Evolutionary conservation across 2,329 filamentous ascomycete species (phyloP), one percentile per base, ranked within the genome.

Genomic region (Sporothrix mexicana): DNA sequence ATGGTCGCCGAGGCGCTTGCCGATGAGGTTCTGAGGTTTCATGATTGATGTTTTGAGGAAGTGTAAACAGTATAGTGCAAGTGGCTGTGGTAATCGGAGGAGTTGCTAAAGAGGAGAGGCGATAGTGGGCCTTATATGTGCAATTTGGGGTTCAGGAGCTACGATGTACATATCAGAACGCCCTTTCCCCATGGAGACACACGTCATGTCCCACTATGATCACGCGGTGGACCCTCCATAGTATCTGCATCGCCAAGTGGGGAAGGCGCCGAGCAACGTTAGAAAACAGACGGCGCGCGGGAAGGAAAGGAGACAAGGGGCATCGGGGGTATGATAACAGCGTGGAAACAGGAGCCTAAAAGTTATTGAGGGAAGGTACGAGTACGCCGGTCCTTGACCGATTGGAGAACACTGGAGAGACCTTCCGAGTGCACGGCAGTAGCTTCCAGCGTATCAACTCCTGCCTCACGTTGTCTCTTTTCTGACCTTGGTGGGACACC

Each of bases 1-100:
- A 20, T 94, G 49, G 15, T 75, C 72, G 51, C 69, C 71, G 10
- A 77, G 83, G 2, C 83, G 85, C 76, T 89, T 87, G 73, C 90
- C 90, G 30, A 93, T 81, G 78, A 87, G 92, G 2, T 53, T 45
- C 2, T 41, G 73, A 4, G 67, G 62, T 9, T 73, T 57, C 74
- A 73, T 74, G 5, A n/a, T 64, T 41, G 17, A 9, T 2, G 36
- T 25, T 17, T 25, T 13, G 15, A 7, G n/a, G 47, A 36, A 3
- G 7, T 36, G 59, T 64, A 25, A 62, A 13, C 17, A 36, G 9
- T 13, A 62, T 23, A 9, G 47, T 49, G 17, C 47, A 8, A 59
- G 17, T 17, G 23, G n/a, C 13, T 36, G 30, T 36, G 55, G 3
- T 36, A 23, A 7, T 9, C 15, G n/a, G 23, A 15, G 25, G 55